A percentile compares a stretch with the other conserved stretches of the same genome.
Conservation (phyloP, 768 basidiomycete genomes). For the Suillus tomentosus region DNA sequence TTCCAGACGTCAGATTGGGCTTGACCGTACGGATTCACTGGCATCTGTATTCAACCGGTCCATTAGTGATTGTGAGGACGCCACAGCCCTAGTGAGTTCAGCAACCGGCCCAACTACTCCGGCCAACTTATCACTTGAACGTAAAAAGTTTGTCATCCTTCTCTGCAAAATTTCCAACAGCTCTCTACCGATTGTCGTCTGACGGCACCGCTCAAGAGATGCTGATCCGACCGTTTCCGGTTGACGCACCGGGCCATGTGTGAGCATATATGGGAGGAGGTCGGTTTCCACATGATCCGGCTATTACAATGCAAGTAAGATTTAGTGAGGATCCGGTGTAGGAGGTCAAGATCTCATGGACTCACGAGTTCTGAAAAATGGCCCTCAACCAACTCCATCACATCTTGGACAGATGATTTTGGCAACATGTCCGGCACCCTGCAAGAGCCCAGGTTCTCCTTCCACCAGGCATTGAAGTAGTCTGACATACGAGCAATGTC, state of each 20-base stretch:
- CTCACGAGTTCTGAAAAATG: background rate
- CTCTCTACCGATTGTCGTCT: no score
- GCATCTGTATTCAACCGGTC: background rate
- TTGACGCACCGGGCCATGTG: no score
- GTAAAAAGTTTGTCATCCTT: no score
- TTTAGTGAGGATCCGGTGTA: background rate
- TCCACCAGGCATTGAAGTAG: conserved; percentile 1
- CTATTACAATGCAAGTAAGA: background rate
- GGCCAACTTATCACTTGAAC: background rate
- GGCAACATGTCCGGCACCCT: background rate
- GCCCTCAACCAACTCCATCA: background rate
- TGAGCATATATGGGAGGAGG: no score
- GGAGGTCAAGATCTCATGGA: background rate
- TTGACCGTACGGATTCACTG: no score
- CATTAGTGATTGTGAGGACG: background rate
- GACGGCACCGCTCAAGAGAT: no score
- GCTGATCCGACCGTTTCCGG: no score
- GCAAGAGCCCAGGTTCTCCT: background rate
- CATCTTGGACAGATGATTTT: background rate
- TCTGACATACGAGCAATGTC: background rate
- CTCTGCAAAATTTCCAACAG: no score
- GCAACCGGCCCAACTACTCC: background rate
- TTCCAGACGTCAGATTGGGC: no score
- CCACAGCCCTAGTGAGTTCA: background rate
- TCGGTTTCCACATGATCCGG: no score